Base-by-base conservation (phyloP, 129 eudicot genomes). In the Helichrysum umbraculigerum region DNA sequence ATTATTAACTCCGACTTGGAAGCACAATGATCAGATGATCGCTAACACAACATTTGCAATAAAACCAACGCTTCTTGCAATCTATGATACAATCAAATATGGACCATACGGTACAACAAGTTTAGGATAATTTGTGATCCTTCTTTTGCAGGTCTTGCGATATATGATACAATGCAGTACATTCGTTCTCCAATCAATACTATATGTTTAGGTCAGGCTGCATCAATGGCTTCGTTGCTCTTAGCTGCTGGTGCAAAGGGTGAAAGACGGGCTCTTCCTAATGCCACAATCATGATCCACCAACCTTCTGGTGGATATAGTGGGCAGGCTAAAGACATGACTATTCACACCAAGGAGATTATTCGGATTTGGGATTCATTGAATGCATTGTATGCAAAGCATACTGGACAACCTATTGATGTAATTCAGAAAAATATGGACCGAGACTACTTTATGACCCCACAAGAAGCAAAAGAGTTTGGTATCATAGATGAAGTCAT, bases 201-300 rank as follows among this genome's bases (percentile, higher is more conserved):
- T 3, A 87, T 87, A 61, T 92, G 98, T 79, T 78, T 92, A 72
- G 98, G 98, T 57, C 98, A 92, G 74, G 96, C 98, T 83, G 91
- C 98, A 71, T 89, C 98, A 66, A 92, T 89, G 98, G 98, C 80
- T 67, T 92, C 98, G 79, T 88, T 92, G 35, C 93, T 92, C 28
- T 83, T 92, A 81, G 91, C 96, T 39, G 91, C 93, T 81, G 98
- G 98, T 50, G 86, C 98, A 4, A 92, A 92, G 88, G 98, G 98
- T 69, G 91, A 92, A 76, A 84, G 98, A 81, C 78, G 87, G 37
- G 65, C 96, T 71, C 98, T 92, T 74, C 98, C 98, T 29, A 89
- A 92, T 66, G 96, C 98, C 21, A 87, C 96, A 8, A 75, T 92
- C 69, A 92, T 92, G 98, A 80, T 92, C 81, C 98, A 92, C 74